Evolutionary conservation across 495 filamentous ascomycete species (phyloP).

Genomic region (Polyplosphaeria fusca): DNA sequence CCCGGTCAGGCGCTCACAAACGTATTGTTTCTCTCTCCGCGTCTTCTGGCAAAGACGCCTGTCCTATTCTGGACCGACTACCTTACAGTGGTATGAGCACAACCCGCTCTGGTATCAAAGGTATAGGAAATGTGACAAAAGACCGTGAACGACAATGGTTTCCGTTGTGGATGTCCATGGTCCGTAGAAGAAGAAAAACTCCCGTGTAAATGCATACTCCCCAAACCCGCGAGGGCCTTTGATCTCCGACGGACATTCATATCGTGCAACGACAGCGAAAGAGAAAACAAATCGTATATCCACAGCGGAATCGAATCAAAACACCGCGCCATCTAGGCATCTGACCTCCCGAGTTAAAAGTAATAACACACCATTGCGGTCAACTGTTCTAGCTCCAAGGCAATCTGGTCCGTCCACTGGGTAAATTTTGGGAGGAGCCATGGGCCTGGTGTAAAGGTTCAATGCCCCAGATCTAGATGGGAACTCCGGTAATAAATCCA

Average conservation of each 20-base stretch:
- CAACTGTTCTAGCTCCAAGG: slow-evolving; percentile 21
- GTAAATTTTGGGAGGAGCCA: background rate
- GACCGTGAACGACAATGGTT: slow-evolving; percentile 25
- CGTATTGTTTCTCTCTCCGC: no score
- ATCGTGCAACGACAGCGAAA: background rate
- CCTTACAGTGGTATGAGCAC: slow-evolving; percentile 20
- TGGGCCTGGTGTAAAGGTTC: background rate
- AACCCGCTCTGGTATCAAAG: slow-evolving; percentile 34
- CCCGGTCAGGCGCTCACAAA: no score
- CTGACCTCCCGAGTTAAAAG: slow-evolving; percentile 10
- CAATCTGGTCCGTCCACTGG: slow-evolving; percentile 1
- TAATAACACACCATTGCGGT: slow-evolving; percentile 23
- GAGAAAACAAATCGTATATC: background rate
- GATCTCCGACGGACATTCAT: no score
- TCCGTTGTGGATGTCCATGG: slow-evolving; percentile 2
- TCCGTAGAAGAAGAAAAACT: slow-evolving; percentile 13
- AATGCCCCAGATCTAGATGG: slow-evolving; percentile 18
- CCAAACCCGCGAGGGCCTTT: background rate
- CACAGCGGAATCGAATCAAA: background rate
- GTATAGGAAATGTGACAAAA: slow-evolving; percentile 9
- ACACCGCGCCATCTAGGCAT: slow-evolving; percentile 23
- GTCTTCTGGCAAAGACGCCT: no score
- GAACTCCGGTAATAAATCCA: slow-evolving; percentile 16
- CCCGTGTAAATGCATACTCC: slow-evolving; percentile 29
- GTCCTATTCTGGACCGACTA: slow-evolving; percentile 1